Evolutionary conservation across 2,329 filamentous ascomycete species (phyloP), one percentile per base, ranked within the genome.

Genomic region (Huntiella abstrusa): DNA sequence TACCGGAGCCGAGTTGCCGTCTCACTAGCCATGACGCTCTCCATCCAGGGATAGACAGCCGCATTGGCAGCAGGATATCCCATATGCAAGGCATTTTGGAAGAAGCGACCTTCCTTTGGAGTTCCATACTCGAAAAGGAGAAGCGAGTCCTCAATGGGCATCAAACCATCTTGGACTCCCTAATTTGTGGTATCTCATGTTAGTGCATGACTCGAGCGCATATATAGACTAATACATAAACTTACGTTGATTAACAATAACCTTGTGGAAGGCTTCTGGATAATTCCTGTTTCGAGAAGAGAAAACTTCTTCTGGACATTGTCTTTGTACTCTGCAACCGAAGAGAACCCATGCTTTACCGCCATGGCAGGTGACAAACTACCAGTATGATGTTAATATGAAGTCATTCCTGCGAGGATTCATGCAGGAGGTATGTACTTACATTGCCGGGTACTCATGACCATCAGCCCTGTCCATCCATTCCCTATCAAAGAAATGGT

Each of bases 111-210:
- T 59, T 80, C 76, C 61, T 82, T 82, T 10, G 74, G 73, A 32
- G 64, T 67, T 2, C 77, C 77, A 52, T 79, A 68, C 56, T 79
- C 73, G 52, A 78, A 71, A 46, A 80, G 60, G 44, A 81, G 60
- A 61, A 77, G 70, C 11, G 67, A 76, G 55, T 81, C 77, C 55
- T 81, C 77, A 48, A 81, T 77, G 0, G 77, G 77, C 65, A 79
- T 78, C 39, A 80, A 59, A 0, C 75, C 76, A 53, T 81, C 77
- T 46, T 68, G 63, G 3, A 69, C 72, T 6, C 77, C 76, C 67
- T 77, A 47, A 13, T 13, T 22, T 10, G 3, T 6, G 17, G 12
- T 6, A 10, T 4, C 15, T 35, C 33, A 47, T 37, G 41, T 28
- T n/a, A 41, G 22, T 37, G 16, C 16, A 32, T 15, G 13, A 34